phyloP scores from a whole-genome alignment of 2,329 filamentous ascomycete species.

The Epichloe bromicola region DNA sequence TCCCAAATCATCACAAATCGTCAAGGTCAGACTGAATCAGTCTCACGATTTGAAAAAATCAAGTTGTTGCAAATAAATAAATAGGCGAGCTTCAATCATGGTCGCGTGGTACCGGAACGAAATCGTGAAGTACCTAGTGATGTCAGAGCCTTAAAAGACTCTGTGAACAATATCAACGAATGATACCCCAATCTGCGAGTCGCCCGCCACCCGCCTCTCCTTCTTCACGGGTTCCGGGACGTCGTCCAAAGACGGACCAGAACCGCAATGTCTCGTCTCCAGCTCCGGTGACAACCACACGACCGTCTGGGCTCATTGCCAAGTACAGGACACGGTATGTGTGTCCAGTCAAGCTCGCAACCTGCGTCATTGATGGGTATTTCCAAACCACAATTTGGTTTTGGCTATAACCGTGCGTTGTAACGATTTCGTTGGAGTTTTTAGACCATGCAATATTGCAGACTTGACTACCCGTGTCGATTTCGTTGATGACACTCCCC shows the following conservation, averaged over 20 bases:
- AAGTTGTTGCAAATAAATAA: not conserved
- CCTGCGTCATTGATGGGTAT: conserved; percentile 95
- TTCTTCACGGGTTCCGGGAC: conserved; percentile 58
- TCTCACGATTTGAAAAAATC: not conserved
- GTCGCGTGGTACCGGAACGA: not conserved
- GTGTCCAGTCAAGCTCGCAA: conserved; percentile 88
- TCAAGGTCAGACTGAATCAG: not conserved
- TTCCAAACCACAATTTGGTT: conserved; percentile 99
- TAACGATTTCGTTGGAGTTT: conserved; percentile 94
- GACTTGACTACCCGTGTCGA: conserved; percentile 97
- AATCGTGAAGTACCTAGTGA: not conserved
- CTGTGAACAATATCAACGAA: conserved; percentile 36
- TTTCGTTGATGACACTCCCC: conserved; percentile 64
- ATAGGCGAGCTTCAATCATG: not conserved
- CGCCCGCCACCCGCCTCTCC: conserved; percentile 46
- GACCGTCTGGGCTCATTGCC: conserved; percentile 92
- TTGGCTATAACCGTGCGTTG: conserved; percentile 92
- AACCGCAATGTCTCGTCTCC: conserved; percentile 93
- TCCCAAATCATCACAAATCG: not conserved
- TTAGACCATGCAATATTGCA: conserved; percentile 97
- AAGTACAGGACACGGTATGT: conserved; percentile 94
- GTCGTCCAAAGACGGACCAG: conserved; percentile 89
- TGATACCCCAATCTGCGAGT: conserved; percentile 71
- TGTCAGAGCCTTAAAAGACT: not conserved
- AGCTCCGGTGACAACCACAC: conserved; percentile 87